A percentile compares a stretch with the other conserved stretches of the same genome.
These are phyloP conservation scores for Aspergillus sp. DNA, from an alignment of 2,329 filamentous ascomycete genomes.

Conservation along the genomic window DNA sequence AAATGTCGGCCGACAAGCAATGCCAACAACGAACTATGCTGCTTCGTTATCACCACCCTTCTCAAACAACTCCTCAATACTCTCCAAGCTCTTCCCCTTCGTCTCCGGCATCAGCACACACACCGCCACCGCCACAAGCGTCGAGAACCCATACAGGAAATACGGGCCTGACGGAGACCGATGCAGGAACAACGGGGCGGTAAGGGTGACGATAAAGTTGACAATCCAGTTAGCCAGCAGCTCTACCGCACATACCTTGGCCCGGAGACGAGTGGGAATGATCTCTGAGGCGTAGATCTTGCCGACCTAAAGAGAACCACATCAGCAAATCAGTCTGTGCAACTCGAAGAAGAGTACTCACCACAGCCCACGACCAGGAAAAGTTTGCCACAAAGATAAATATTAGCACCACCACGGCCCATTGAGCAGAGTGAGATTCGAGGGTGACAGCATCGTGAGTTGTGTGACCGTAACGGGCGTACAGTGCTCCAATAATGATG, in stretches of 20 bases:
- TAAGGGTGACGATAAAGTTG: conserved; percentile 17
- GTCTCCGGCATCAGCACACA: conserved; percentile 21
- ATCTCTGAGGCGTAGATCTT: conserved; percentile 22
- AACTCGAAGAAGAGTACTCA: neutral
- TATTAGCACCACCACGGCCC: conserved; percentile 30
- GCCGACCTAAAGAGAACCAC: conserved; percentile 14
- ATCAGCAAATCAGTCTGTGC: neutral
- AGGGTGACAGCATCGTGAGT: conserved; percentile 21
- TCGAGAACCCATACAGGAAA: conserved; percentile 18
- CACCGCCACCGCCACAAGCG: conserved; percentile 13
- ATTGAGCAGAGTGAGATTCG: conserved; percentile 17
- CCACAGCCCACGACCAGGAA: conserved; percentile 31
- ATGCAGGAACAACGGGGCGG: conserved; percentile 15
- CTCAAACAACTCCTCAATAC: conserved; percentile 17
- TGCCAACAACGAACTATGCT: neutral
- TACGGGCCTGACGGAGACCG: conserved; percentile 18
- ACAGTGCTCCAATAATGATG: conserved; percentile 16
- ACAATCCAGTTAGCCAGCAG: conserved; percentile 19
- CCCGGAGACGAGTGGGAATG: conserved; percentile 16
- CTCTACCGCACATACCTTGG: conserved; percentile 19
- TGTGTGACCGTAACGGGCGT: conserved; percentile 11
- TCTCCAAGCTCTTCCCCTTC: conserved; percentile 17
- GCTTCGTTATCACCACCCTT: neutral
- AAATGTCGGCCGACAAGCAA: no score
- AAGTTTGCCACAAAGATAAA: conserved; percentile 34